Conservation (phyloP, 345 rosid species). For the Acer campestre region DNA sequence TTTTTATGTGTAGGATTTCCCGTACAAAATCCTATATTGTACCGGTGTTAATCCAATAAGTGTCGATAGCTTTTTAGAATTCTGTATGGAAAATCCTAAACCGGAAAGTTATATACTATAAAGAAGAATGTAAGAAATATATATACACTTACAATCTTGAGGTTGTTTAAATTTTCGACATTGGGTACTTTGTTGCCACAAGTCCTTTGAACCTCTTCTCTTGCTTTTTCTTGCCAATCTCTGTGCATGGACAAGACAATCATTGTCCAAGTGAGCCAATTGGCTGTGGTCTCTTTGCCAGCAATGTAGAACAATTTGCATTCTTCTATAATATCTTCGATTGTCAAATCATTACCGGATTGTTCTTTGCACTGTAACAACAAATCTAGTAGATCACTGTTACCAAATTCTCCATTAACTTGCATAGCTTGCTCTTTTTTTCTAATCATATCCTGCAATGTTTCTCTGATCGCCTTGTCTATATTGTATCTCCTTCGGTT, state of each 20-base stretch:
- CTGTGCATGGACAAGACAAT: slow-evolving; percentile 25
- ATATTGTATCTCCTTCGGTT: slow-evolving; percentile 24
- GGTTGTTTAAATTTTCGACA: slow-evolving; percentile 21
- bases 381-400: slow-evolving; percentile 22
- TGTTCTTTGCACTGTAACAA: slow-evolving; percentile 19
- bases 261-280: slow-evolving; percentile 32
- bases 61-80: no score
- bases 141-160: slow-evolving; percentile 27
- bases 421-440: slow-evolving; percentile 25
- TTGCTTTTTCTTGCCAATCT: slow-evolving; percentile 36
- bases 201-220: slow-evolving; percentile 27
- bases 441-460: slow-evolving; percentile 12
- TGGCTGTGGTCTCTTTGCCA: slow-evolving; percentile 46
- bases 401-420: background rate
- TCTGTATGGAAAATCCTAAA: no score
- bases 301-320: slow-evolving; percentile 35
- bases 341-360: slow-evolving; percentile 16
- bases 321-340: slow-evolving; percentile 29
- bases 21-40: no score
- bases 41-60: no score
- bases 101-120: background rate
- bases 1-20: no score
- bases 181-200: slow-evolving; percentile 20
- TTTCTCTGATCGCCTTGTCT: slow-evolving; percentile 27
- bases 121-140: background rate